Conservation (phyloP, 2,329 filamentous ascomycete genomes). For the Penicillium frequentans region DNA sequence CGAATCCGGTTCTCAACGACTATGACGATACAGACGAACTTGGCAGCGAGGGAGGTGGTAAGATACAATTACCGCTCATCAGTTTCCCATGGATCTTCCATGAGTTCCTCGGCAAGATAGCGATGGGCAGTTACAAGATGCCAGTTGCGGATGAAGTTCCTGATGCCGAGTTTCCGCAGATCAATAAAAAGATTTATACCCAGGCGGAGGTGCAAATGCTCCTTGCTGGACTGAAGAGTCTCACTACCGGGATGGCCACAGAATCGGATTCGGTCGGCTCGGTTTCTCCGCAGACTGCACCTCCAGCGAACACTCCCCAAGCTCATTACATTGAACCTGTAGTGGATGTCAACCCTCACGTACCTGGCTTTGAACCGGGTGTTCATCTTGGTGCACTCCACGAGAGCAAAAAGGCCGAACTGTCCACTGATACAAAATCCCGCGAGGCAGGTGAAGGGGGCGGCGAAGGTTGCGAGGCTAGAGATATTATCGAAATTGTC, state of each 20-base stretch:
- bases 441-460: background rate
- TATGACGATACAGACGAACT: constrained; percentile 10
- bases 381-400: background rate
- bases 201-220: background rate
- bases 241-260: background rate
- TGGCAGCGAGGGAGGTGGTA: constrained; percentile 12
- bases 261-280: background rate
- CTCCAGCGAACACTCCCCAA: background rate
- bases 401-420: background rate
- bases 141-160: background rate
- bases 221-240: background rate
- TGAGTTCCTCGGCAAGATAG: constrained; percentile 68
- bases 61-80: constrained; percentile 70
- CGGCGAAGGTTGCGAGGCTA: too few species aligned
- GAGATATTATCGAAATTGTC: background rate
- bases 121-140: constrained; percentile 44
- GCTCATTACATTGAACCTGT: background rate
- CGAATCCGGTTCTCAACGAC: background rate
- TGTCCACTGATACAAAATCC: background rate
- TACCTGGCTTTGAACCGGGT: background rate
- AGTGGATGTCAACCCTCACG: background rate
- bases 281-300: background rate
- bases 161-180: background rate
- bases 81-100: constrained; percentile 93
- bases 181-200: constrained; percentile 1